These are phyloP conservation scores for Xerophyta viscosa DNA, from an alignment of 106 monocot species.

Conservation along the genomic window DNA sequence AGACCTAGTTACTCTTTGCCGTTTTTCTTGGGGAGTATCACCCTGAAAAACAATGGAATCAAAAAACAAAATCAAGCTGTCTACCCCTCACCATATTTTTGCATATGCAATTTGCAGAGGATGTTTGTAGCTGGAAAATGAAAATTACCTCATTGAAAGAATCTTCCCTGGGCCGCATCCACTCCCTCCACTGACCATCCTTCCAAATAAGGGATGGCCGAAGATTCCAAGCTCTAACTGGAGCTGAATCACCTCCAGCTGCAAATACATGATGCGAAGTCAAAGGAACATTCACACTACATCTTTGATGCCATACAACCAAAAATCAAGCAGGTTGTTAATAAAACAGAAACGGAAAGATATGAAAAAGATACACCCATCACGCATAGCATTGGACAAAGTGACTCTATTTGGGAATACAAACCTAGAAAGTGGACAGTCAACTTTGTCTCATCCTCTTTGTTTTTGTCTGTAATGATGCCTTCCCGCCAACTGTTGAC, in stretches of 20 bases:
- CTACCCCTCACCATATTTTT: no score
- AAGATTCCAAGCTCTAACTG: slow-evolving; percentile 67
- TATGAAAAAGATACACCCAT: no score
- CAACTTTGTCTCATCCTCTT: slow-evolving; percentile 63
- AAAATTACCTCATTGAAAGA: slow-evolving; percentile 39
- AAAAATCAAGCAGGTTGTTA: no score
- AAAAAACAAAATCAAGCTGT: slow-evolving; percentile 3
- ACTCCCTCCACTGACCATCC: slow-evolving; percentile 84
- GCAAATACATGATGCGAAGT: no score
- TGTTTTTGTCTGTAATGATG: slow-evolving; percentile 54
- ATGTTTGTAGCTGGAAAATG: background rate
- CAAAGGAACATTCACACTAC: no score
- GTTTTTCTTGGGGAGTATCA: slow-evolving; percentile 78
- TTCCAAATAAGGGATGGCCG: slow-evolving; percentile 82
- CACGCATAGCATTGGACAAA: no score
- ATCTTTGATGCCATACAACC: no score
- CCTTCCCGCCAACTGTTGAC: slow-evolving; percentile 87
- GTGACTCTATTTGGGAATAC: no score
- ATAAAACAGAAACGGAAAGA: no score
- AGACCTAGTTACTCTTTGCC: slow-evolving; percentile 38
- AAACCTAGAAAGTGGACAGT: slow-evolving; percentile 86
- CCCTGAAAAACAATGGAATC: slow-evolving; percentile 30
- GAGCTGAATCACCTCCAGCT: slow-evolving; percentile 45
- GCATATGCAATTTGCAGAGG: no score
- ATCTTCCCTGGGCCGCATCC: slow-evolving; percentile 27